phyloP scores from a whole-genome alignment of 441 rosid genomes.

The Croton setiger region DNA sequence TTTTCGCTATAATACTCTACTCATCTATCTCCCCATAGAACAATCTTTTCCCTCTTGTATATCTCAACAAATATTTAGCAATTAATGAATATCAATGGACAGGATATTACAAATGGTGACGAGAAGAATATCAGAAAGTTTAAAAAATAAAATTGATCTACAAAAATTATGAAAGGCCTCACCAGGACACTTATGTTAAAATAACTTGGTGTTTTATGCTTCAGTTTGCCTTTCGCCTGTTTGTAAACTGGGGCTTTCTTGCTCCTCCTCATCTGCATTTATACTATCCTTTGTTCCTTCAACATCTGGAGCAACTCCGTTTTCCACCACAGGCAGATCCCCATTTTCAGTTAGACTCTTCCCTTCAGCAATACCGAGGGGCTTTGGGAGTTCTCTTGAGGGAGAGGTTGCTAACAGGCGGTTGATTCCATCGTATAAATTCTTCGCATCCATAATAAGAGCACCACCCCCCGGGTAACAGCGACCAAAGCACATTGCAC shows the following conservation, averaged over 20 bases:
- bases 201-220: slow-evolving; percentile 14
- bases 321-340: slow-evolving; percentile 32
- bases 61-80: slow-evolving; percentile 2
- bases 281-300: slow-evolving; percentile 30
- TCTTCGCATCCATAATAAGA: slow-evolving; percentile 71
- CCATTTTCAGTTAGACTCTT: slow-evolving; percentile 44
- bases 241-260: slow-evolving; percentile 19
- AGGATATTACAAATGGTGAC: not conserved
- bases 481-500: slow-evolving; percentile 87
- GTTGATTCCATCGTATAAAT: slow-evolving; percentile 50
- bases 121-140: not conserved
- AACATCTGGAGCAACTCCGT: slow-evolving; percentile 35
- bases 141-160: not conserved
- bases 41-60: slow-evolving; percentile 9
- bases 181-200: too few species aligned
- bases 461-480: slow-evolving; percentile 80
- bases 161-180: not conserved
- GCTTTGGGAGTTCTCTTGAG: slow-evolving; percentile 47
- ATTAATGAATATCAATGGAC: slow-evolving; percentile 3
- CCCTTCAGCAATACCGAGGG: slow-evolving; percentile 33
- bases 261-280: slow-evolving; percentile 29
- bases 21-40: slow-evolving; percentile 3
- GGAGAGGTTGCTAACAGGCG: slow-evolving; percentile 53
- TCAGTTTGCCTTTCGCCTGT: slow-evolving; percentile 26
- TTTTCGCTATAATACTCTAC: not conserved